Conservation (phyloP, 1,284 basidiomycete genomes). For the Trichosporon sp. region DNA sequence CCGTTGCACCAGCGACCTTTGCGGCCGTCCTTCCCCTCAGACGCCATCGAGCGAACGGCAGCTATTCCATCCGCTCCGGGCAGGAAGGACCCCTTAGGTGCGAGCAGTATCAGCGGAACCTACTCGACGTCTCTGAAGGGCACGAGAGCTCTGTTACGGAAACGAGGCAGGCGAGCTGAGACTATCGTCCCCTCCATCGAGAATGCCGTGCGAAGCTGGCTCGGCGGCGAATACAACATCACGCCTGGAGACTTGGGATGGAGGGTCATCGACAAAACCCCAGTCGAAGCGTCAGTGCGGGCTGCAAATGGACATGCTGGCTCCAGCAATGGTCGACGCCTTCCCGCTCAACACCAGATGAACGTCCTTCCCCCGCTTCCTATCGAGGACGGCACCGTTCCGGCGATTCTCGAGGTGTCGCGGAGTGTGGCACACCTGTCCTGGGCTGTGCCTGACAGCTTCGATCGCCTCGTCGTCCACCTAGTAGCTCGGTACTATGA, state of each 20-base stretch:
- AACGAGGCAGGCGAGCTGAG: conserved; percentile 38
- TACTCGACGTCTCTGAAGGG: conserved; percentile 45
- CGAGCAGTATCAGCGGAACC: conserved; percentile 24
- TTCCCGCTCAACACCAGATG: conserved; percentile 31
- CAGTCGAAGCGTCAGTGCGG: conserved; percentile 17
- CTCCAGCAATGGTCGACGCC: conserved; percentile 14
- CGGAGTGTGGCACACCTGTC: conserved; percentile 42
- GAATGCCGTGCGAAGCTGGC: conserved; percentile 34
- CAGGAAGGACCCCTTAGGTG: not conserved
- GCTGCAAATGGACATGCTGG: conserved; percentile 1
- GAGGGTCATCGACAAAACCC: conserved; percentile 29
- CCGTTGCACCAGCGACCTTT: conserved; percentile 34
- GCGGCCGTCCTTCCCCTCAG: conserved; percentile 30
- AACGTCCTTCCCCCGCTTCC: conserved; percentile 26
- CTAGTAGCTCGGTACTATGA: conserved; percentile 45
- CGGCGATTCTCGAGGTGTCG: conserved; percentile 40
- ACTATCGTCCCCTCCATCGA: conserved; percentile 35
- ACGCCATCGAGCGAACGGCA: conserved; percentile 25
- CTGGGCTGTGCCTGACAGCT: conserved; percentile 40
- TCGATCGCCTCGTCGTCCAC: conserved; percentile 45
- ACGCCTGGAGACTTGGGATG: conserved; percentile 19
- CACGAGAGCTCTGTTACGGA: conserved; percentile 37
- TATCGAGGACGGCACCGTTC: conserved; percentile 8
- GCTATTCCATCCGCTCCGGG: conserved; percentile 15
- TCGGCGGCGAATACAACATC: conserved; percentile 25